Evolutionary conservation across 305 asterid species (phyloP).

Genomic region (Fraxinus velutina): DNA sequence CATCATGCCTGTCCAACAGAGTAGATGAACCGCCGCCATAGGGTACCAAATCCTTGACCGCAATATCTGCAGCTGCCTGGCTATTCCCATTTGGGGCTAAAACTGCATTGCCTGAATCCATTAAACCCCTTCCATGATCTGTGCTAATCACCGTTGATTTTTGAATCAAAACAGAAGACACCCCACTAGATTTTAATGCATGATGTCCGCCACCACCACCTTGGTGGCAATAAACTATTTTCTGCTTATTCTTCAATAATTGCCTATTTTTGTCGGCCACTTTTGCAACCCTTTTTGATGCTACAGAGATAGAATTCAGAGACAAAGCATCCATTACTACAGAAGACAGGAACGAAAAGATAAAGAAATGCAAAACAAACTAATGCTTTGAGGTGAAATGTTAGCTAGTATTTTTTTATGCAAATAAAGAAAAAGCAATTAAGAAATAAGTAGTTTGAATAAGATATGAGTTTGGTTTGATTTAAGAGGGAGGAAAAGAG

Average conservation of each 20-base stretch:
- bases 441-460: constrained; percentile 47
- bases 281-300: constrained; percentile 21
- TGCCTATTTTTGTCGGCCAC: constrained; percentile 14
- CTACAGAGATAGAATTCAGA: constrained; percentile 43
- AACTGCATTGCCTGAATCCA: constrained; percentile 47
- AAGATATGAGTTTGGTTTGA: constrained; percentile 69
- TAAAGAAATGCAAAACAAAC: constrained; percentile 29
- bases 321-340: constrained; percentile 75
- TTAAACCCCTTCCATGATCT: constrained; percentile 43
- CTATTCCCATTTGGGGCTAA: constrained; percentile 53
- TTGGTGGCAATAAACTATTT: constrained; percentile 43
- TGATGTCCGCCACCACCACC: constrained; percentile 30
- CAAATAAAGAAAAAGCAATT: constrained; percentile 35
- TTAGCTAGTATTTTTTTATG: constrained; percentile 27
- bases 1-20: constrained; percentile 31
- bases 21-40: neutral
- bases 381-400: constrained; percentile 39
- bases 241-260: constrained; percentile 25
- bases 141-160: constrained; percentile 46
- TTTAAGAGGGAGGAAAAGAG: constrained; percentile 40
- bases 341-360: constrained; percentile 19
- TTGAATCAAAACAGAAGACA: constrained; percentile 57
- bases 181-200: constrained; percentile 47
- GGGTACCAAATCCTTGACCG: constrained; percentile 41
- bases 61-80: constrained; percentile 21